Conservation (phyloP, 495 filamentous ascomycete species). For the Amorphotheca resinae region DNA sequence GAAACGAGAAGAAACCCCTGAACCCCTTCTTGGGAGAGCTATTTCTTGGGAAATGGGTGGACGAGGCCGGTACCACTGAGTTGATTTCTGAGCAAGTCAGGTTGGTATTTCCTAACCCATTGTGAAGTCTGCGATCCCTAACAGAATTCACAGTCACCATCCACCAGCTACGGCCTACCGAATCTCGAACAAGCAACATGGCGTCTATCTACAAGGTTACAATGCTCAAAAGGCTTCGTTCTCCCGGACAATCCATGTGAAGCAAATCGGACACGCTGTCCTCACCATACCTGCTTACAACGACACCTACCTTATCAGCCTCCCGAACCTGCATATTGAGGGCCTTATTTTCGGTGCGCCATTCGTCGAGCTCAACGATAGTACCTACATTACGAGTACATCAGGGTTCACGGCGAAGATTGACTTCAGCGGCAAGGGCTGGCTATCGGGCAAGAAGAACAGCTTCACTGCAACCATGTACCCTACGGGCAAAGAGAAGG, state of each 20-base stretch:
- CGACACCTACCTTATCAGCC: constrained; percentile 82
- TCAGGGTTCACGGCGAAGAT: constrained; percentile 84
- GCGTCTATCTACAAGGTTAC: constrained; percentile 85
- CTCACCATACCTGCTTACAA: constrained; percentile 55
- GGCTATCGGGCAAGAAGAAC: constrained; percentile 96
- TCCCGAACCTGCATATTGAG: constrained; percentile 90
- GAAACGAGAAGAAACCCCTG: constrained; percentile 96
- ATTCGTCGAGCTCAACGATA: constrained; percentile 83
- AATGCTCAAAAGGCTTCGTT: constrained; percentile 97
- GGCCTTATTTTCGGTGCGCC: constrained; percentile 86
- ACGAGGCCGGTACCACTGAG: constrained; percentile 53
- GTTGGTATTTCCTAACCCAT: constrained; percentile 26
- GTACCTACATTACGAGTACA: constrained; percentile 74
- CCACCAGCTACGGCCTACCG: constrained; percentile 92
- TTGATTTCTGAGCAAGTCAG: constrained; percentile 73
- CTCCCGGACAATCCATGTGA: constrained; percentile 85
- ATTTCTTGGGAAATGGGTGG: constrained; percentile 61
- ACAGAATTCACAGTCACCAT: constrained; percentile 87
- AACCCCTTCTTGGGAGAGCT: constrained; percentile 90
- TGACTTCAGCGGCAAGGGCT: constrained; percentile 88
- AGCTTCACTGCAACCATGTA: constrained; percentile 70
- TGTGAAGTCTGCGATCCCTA: background rate
- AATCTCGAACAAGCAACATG: constrained; percentile 75
- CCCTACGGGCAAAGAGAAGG: constrained; percentile 67
- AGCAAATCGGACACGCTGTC: constrained; percentile 91